phyloP scores from a whole-genome alignment of 2,329 filamentous ascomycete genomes.

The Nemania sp. region DNA sequence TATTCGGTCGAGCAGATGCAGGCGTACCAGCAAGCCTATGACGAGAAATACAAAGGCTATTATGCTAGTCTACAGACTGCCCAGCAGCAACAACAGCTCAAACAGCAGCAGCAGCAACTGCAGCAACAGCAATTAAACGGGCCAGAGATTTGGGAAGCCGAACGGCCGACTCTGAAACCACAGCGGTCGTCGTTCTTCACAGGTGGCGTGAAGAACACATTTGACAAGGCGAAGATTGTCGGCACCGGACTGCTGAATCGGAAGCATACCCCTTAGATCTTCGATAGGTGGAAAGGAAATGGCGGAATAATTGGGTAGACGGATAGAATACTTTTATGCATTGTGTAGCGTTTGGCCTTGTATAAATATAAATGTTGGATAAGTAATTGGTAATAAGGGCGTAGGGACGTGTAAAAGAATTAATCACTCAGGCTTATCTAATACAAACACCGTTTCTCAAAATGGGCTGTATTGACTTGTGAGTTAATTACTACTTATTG shows the following conservation, averaged over 20 bases:
- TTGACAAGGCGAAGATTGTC: constrained; percentile 48
- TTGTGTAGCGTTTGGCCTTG: background rate
- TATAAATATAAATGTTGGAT: background rate
- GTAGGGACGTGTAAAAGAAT: background rate
- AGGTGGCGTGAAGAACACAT: constrained; percentile 45
- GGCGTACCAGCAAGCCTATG: constrained; percentile 37
- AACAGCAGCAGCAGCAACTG: constrained; percentile 36
- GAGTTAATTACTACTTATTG: background rate
- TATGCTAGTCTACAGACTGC: constrained; percentile 38
- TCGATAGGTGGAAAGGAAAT: background rate
- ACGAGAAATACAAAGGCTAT: constrained; percentile 42
- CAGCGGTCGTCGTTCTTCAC: constrained; percentile 47
- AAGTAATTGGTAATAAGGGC: constrained; percentile 8
- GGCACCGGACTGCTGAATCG: constrained; percentile 46
- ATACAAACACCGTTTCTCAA: background rate
- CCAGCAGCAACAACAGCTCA: constrained; percentile 31
- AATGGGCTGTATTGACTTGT: background rate
- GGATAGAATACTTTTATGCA: constrained; percentile 2
- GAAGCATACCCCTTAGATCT: constrained; percentile 35
- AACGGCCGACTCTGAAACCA: constrained; percentile 41
- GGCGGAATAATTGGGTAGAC: background rate
- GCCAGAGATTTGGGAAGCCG: constrained; percentile 39
- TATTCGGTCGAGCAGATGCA: constrained; percentile 38
- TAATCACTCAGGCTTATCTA: background rate
- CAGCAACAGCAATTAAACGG: constrained; percentile 30